Base-by-base conservation (phyloP, 371 early-diverging fungal genomes). In the Mucor piriformis region DNA sequence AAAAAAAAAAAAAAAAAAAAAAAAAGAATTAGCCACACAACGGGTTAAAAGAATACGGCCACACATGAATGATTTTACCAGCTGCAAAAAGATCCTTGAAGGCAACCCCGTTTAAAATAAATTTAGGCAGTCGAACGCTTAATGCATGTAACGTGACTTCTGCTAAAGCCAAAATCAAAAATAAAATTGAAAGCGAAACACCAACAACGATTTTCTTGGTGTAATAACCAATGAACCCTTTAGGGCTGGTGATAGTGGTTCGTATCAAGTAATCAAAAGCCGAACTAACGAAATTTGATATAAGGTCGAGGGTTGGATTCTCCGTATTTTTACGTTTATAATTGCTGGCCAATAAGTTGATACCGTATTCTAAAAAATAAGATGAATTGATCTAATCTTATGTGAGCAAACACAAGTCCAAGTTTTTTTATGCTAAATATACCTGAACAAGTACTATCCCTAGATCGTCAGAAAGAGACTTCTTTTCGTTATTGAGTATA, bases 21-120 rank as follows among this genome's bases (percentile, higher is more conserved):
- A 38, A 13, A 12, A 37, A 37, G 15, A 37, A 37, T 13, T 37
- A 4, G 4, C 13, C 10, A 7, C 50, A n/a, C n/a, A n/a, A n/a
- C n/a, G n/a, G n/a, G n/a, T n/a, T n/a, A n/a, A n/a, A n/a, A n/a
- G 27, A 15, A 48, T 25, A 27, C 25, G 21, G 2, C 37, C 32
- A 1, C n/a, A n/a, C n/a, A n/a, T 13, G 24, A 37, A 29, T 29
- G 0, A 29, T 29, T 29, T 29, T 73, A 69, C 85, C 87, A 50
- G 86, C 84, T 18, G 84, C 81, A 37, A 82, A 83, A 49, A 88
- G 64, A 54, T 88, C 88, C 50, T 86, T 86, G 34, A 88, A 57
- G 0, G 85, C 79, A 6, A 85, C 83, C 6, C 83, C 85, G 51
- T 86, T 85, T 18, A 85, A 65, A 11, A 80, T 59, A 64, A 79